Evolutionary conservation across 768 basidiomycete species (phyloP), one percentile per base, ranked within the genome.

Genomic region (Serendipita vermifera): DNA sequence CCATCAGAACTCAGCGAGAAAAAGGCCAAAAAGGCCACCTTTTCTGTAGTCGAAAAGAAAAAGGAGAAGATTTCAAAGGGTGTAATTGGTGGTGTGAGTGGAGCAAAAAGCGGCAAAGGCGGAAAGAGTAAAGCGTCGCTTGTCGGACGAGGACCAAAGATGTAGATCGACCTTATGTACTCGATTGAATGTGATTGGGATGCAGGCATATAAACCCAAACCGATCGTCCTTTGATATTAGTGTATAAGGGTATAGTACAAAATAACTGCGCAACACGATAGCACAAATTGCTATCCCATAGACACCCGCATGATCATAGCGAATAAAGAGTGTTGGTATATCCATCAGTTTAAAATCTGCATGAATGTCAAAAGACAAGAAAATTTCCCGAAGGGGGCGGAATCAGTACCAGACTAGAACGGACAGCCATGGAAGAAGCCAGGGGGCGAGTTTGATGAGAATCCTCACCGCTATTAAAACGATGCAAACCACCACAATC

Each of bases 381-480:
- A n/a, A n/a, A n/a, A n/a, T n/a, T n/a, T n/a, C n/a, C n/a, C n/a
- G n/a, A n/a, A n/a, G n/a, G n/a, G n/a, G n/a, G n/a, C n/a, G n/a
- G 46, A 3, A 51, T 51, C 46, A 51, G 46, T 51, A 51, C 22
- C 22, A 5, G 46, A 22, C 24, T 14, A 22, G 24, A 43, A 13
- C 13, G 9, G 9, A 22, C 31, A 20, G 31, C 46, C 46, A 56
- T 3, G 36, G 55, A 14, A 40, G 31, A 24, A 55, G 54, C 54
- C 31, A 38, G n/a, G 54, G 54, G 27, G 54, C 31, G 31, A 55
- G 24, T 51, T 29, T 17, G n/a, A 51, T 51, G 20, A 57, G 26
- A 31, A 39, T 26, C 79, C 91, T 72, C 64, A 99, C 94, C 62
- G 94, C 94, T 24, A 97, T 70, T 31, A 99, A 74, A 3, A 99